Percentiles rank a stretch among this genome's conserved stretches.
phyloP scores from a whole-genome alignment of 2,329 filamentous ascomycete species.

The Clarireedia homoeocarpa region DNA sequence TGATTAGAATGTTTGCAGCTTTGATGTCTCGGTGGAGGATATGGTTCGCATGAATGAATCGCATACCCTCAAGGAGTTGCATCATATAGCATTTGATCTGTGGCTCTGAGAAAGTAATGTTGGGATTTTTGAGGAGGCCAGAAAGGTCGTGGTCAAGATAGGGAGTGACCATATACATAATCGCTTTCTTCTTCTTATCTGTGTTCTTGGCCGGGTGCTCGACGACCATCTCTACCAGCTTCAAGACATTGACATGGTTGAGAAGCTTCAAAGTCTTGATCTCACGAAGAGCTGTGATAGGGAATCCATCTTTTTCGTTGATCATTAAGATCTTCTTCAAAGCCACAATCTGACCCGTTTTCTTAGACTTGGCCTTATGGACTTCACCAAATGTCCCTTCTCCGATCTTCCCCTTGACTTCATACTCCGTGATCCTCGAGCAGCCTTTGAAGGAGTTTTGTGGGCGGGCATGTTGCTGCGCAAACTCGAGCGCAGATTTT shows the following conservation, averaged over 20 bases:
- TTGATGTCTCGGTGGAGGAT: constrained; percentile 99
- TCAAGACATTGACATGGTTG: constrained; percentile 82
- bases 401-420: constrained; percentile 74
- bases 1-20: constrained; percentile 93
- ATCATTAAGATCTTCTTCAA: constrained; percentile 99
- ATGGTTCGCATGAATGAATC: constrained; percentile 80
- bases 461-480: constrained; percentile 14
- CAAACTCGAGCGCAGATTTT: constrained; percentile 16
- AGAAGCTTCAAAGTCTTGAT: constrained; percentile 96
- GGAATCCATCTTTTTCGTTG: constrained; percentile 98
- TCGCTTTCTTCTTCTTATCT: constrained; percentile 72
- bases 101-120: constrained; percentile 75
- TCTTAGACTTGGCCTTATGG: constrained; percentile 75
- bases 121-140: constrained; percentile 88
- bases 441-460: constrained; percentile 61
- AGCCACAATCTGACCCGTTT: constrained; percentile 68
- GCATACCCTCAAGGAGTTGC: constrained; percentile 81
- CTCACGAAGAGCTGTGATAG: constrained; percentile 94
- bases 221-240: constrained; percentile 91
- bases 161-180: constrained; percentile 97
- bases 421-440: constrained; percentile 74
- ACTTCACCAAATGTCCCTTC: constrained; percentile 98
- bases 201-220: constrained; percentile 54
- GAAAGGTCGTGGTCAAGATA: constrained; percentile 99
- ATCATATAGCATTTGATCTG: constrained; percentile 98